These are phyloP conservation scores for Ogataea siamensis DNA, from an alignment of 805 yeast species.

Conservation along the genomic window DNA sequence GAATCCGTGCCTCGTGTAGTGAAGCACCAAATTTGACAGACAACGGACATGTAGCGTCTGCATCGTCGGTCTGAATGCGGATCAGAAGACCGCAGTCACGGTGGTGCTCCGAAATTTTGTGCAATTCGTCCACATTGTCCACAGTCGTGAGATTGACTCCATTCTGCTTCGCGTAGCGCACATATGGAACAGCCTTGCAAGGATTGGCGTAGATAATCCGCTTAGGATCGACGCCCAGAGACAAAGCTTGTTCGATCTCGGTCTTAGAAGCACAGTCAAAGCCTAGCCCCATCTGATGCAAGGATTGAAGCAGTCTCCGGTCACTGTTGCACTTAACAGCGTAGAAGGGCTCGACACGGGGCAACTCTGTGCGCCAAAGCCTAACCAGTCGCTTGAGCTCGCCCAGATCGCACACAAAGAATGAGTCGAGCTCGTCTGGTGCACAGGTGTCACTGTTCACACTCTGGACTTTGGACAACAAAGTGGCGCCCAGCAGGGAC, in stretches of 20 bases:
- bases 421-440: constrained; percentile 81
- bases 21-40: constrained; percentile 89
- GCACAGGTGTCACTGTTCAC: constrained; percentile 20
- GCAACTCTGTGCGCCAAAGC: constrained; percentile 66
- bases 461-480: constrained; percentile 15
- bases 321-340: constrained; percentile 95
- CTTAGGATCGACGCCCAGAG: constrained; percentile 59
- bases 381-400: constrained; percentile 58
- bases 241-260: constrained; percentile 70
- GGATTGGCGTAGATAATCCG: constrained; percentile 91
- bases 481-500: constrained; percentile 12
- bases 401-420: constrained; percentile 83
- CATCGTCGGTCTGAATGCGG: constrained; percentile 88
- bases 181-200: constrained; percentile 81
- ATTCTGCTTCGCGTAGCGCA: constrained; percentile 62
- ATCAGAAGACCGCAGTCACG: constrained; percentile 70
- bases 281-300: constrained; percentile 64
- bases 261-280: constrained; percentile 92
- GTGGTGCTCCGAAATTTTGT: constrained; percentile 64
- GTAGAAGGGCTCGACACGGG: constrained; percentile 80
- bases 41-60: constrained; percentile 79
- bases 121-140: constrained; percentile 82
- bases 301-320: constrained; percentile 49
- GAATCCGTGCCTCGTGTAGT: constrained; percentile 46
- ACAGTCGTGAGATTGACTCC: constrained; percentile 76